These are phyloP conservation scores for Suillus cothurnatus DNA, from an alignment of 768 basidiomycete species.

Conservation along the genomic window DNA sequence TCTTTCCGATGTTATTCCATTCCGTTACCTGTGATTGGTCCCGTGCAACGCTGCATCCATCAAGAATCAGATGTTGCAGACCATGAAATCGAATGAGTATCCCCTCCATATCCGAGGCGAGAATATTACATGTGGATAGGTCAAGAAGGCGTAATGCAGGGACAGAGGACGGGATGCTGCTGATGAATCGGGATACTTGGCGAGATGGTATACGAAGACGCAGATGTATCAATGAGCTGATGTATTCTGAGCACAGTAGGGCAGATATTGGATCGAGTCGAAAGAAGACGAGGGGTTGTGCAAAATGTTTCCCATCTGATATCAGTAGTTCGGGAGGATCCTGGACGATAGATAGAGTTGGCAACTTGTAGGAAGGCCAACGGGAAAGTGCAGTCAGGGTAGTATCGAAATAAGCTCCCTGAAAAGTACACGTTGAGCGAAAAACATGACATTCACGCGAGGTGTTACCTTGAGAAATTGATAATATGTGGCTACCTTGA, in stretches of 20 bases:
- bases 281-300: conserved; percentile 90
- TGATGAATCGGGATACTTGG: conserved; percentile 49
- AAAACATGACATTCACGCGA: conserved; percentile 1
- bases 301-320: conserved; percentile 48
- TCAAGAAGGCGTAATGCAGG: conserved; percentile 67
- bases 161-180: conserved; percentile 29
- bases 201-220: conserved; percentile 75
- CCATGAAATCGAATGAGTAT: conserved; percentile 51
- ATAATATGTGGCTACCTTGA: conserved; percentile 75
- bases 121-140: conserved; percentile 68
- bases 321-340: conserved; percentile 53
- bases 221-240: conserved; percentile 51
- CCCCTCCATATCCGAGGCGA: conserved; percentile 53
- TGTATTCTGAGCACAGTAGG: conserved; percentile 46
- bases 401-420: conserved; percentile 87
- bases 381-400: conserved; percentile 59
- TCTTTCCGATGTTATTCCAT: conserved; percentile 63
- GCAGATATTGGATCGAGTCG: conserved; percentile 58
- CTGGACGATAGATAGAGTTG: conserved; percentile 63
- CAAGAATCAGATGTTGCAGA: conserved; percentile 70
- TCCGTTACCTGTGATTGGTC: conserved; percentile 52
- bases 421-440: not conserved
- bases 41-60: conserved; percentile 60
- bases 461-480: conserved; percentile 72
- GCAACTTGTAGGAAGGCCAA: conserved; percentile 55